These are phyloP conservation scores for Monilinia laxa DNA, from an alignment of 2,329 filamentous ascomycete species.

Conservation along the genomic window DNA sequence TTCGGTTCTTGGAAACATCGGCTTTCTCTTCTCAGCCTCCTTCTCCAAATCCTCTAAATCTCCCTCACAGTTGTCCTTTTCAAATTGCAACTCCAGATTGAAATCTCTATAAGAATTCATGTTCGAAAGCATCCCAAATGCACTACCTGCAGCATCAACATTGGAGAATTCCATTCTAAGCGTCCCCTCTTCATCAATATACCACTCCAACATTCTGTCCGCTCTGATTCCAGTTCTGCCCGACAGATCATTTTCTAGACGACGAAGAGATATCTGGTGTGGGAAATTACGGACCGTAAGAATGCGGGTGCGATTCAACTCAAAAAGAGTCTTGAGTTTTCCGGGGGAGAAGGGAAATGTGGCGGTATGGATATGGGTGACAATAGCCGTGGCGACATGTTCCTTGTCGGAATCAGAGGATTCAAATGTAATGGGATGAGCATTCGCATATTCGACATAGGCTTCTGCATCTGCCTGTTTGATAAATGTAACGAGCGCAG, in stretches of 20 bases:
- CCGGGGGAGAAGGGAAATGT: conserved; percentile 29
- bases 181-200: conserved; percentile 27
- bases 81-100: conserved; percentile 26
- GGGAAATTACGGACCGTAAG: conserved; percentile 30
- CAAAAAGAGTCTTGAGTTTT: conserved; percentile 1
- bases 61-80: conserved; percentile 34
- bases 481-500: conserved; percentile 33
- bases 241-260: conserved; percentile 24
- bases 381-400: conserved; percentile 18
- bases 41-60: conserved; percentile 30
- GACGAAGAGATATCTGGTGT: conserved; percentile 19
- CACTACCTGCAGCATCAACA: conserved; percentile 27
- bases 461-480: conserved; percentile 30
- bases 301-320: conserved; percentile 25
- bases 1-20: background rate
- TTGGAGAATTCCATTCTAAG: conserved; percentile 35
- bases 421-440: conserved; percentile 27
- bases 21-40: conserved; percentile 5
- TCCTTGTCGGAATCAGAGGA: background rate
- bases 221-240: conserved; percentile 22
- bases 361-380: conserved; percentile 32
- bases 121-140: conserved; percentile 27
- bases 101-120: conserved; percentile 26
- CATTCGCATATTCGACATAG: conserved; percentile 29
- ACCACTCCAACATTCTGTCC: conserved; percentile 29